Base-by-base conservation (phyloP, 805 yeast genomes). In the Teunomyces lycoperdinae region DNA sequence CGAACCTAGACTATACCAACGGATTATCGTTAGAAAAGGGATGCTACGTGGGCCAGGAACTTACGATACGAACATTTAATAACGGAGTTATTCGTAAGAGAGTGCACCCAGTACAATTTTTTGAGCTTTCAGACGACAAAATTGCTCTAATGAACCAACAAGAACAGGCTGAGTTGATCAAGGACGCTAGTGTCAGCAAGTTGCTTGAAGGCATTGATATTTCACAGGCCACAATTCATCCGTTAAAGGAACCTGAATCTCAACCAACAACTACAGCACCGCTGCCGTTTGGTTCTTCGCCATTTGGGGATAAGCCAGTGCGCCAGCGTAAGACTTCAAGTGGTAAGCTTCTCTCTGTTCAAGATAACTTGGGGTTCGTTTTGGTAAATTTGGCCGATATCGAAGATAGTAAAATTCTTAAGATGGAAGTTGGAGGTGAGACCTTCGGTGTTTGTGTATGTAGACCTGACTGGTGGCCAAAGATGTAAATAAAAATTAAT, bases 21-120 rank as follows among this genome's bases (percentile, higher is more conserved):
- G 96, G 92, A 0, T 75, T 94, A 10, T 89, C 92, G 46, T 80
- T 85, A 44, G 85, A 89, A 53, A 94, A 94, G 64, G 99, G 99
- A 1, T 94, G 99, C 63, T 94, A 94, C 58, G 84, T 89, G 11
- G 99, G 99, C 1, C 99, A 94, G 66, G 99, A 94, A 63, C 73
- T 94, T 44, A 91, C 97, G 0, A 89, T 91, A 13, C 78, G 99
- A 57, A 85, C 97, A 0, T 84, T 78, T 59, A 88, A 87, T 50
- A 83, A 85, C 29, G 96, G 97, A 3, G 79, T 84, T 1, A 79
- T 91, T n/a, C 75, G 96, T 28, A 90, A 91, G 58, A 73, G 98
- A 47, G 71, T 89, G 2, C 80, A 88, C 42, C 97, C 98, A 0
- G 81, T 67, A 4, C 68, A 63, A 45, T 70, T 72, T 41, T 68